Conservation (phyloP, 495 filamentous ascomycete species). For the Aspergillus sclerotiicarbonarius region DNA sequence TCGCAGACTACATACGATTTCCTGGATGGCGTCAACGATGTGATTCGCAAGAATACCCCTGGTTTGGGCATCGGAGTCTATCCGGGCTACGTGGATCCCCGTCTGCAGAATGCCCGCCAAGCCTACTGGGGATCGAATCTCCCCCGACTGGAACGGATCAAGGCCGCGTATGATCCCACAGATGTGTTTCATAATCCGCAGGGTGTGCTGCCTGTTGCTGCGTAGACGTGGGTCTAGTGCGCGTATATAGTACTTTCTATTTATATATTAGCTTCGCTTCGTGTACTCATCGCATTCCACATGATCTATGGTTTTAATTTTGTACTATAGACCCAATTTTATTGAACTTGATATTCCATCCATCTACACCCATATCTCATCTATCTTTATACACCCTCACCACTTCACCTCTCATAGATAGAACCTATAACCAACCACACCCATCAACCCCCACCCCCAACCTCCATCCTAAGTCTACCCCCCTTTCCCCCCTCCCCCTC, state of each 20-base stretch:
- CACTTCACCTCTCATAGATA: too few species aligned
- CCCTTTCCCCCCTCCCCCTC: too few species aligned
- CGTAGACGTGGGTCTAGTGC: too few species aligned
- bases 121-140: conserved; percentile 59
- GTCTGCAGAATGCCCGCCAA: conserved; percentile 38
- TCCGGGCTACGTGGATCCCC: conserved; percentile 70
- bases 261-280: too few species aligned
- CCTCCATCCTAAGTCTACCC: not conserved
- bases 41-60: conserved; percentile 17
- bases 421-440: too few species aligned
- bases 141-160: conserved; percentile 50
- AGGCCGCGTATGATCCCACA: conserved; percentile 52
- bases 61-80: conserved; percentile 46
- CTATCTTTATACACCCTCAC: too few species aligned
- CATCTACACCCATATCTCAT: too few species aligned
- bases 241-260: not conserved
- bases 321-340: too few species aligned
- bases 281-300: too few species aligned
- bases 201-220: conserved; percentile 33
- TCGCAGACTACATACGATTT: conserved; percentile 33
- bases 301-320: too few species aligned
- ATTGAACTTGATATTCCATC: too few species aligned
- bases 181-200: conserved; percentile 65
- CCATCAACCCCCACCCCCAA: too few species aligned
- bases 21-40: conserved; percentile 44